Conservation (phyloP, 1,139 yeast species). For the Candida albicans region DNA sequence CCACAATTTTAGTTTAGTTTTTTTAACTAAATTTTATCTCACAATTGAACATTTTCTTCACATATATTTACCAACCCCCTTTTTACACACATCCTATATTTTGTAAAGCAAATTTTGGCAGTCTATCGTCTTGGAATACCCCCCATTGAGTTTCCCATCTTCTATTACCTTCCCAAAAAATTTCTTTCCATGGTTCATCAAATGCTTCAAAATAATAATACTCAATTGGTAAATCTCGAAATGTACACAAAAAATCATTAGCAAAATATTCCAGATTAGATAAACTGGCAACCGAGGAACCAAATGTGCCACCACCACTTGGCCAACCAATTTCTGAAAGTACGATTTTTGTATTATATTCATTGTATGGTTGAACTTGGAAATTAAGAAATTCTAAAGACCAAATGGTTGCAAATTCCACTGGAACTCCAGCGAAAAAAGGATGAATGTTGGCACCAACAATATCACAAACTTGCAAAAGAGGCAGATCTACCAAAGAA, state of each 20-base stretch:
- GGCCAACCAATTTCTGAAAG: constrained; percentile 78
- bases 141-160: constrained; percentile 79
- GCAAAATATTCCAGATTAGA: constrained; percentile 48
- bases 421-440: constrained; percentile 61
- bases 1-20: neutral
- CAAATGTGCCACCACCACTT: constrained; percentile 53
- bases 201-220: constrained; percentile 73
- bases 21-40: neutral
- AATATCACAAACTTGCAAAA: constrained; percentile 49
- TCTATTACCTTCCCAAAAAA: constrained; percentile 48
- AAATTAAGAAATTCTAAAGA: constrained; percentile 47
- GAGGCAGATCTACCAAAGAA: constrained; percentile 33
- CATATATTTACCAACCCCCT: neutral
- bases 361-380: constrained; percentile 37
- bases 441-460: constrained; percentile 70
- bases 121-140: constrained; percentile 50
- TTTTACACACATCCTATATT: constrained; percentile 21
- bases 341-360: constrained; percentile 31
- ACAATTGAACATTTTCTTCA: too few relatives aligned
- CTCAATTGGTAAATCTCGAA: constrained; percentile 34
- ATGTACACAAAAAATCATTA: constrained; percentile 52
- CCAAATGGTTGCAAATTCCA: constrained; percentile 54
- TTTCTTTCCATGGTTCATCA: constrained; percentile 69
- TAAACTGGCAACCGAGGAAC: constrained; percentile 47
- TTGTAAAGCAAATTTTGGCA: constrained; percentile 16